Base-by-base conservation (phyloP, 1,139 yeast species). In the Pneumocystis murina region DNA sequence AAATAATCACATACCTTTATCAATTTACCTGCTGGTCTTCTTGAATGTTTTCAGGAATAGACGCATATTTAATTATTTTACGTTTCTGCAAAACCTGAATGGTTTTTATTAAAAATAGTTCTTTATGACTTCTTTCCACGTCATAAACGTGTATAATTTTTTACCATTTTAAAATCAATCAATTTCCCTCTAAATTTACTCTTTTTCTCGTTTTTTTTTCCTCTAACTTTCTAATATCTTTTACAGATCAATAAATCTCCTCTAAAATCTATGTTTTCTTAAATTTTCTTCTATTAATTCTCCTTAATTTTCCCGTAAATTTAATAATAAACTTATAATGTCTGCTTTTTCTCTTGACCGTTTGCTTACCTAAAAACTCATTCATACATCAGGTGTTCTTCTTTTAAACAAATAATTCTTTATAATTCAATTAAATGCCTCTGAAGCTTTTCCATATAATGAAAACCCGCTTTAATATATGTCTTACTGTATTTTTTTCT, bases 71-170 rank as follows among this genome's bases (percentile, higher is more conserved):
- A 61, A 68, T 69, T 61, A 64, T 64, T 59, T 67, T 68, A 43
- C 70, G 66, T 30, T 66, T 68, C 65, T 63, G 66, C 54, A 68
- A 65, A 59, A 68, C 70, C 69, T 68, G 24, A 12, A n/a, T 57
- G 3, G 3, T 30, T 5, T 24, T 10, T 3, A 3, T 48, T 28
- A 48, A 30, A 24, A 24, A 48, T 48, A 24, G 55, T 16, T 48
- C 20, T 24, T 48, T 48, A 24, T 48, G 2, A 12, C 2, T 6
- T 10, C 14, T 2, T 4, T 48, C 24, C 16, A 10, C 30, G 10
- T 14, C 24, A 24, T 24, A 24, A 24, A 48, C 16, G 33, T 48
- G 30, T 10, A 48, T 20, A 48, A 12, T 16, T 24, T n/a, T 2
- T 10, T 24, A 48, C 55, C 55, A 48, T 48, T 48, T 16, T 48